These are phyloP conservation scores for Pythium oligandrum DNA, from an alignment of 352 stramenopile genomes.

Conservation along the genomic window DNA sequence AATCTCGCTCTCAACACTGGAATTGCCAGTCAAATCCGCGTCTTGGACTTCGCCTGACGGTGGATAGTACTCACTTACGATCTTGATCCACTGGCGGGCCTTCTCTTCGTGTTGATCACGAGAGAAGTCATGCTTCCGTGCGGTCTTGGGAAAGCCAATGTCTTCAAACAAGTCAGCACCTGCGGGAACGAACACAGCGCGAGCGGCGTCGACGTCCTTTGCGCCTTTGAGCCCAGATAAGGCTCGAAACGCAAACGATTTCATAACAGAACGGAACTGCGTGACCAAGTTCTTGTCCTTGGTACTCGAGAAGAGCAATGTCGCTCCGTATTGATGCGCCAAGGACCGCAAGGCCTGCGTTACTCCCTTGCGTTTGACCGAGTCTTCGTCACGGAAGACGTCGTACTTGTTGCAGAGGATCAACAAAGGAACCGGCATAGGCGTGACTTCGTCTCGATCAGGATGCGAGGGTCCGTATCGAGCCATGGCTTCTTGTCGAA, in stretches of 20 bases:
- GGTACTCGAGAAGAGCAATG: slow-evolving; percentile 76
- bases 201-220: slow-evolving; percentile 57
- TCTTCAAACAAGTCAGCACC: slow-evolving; percentile 71
- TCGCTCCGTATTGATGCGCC: slow-evolving; percentile 83
- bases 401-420: slow-evolving; percentile 90
- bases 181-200: slow-evolving; percentile 65
- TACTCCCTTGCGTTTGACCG: slow-evolving; percentile 77
- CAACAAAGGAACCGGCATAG: slow-evolving; percentile 71
- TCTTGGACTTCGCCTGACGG: slow-evolving; percentile 35
- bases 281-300: slow-evolving; percentile 83
- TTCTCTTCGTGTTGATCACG: slow-evolving; percentile 57
- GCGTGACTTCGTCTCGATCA: slow-evolving; percentile 69
- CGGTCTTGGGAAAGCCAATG: slow-evolving; percentile 63
- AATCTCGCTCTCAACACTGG: slow-evolving; percentile 6
- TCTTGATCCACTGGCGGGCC: slow-evolving; percentile 63
- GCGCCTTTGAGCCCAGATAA: slow-evolving; percentile 29
- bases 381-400: slow-evolving; percentile 83
- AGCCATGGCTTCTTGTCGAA: slow-evolving; percentile 43
- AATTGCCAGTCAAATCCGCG: background rate
- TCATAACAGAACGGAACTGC: slow-evolving; percentile 64
- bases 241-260: slow-evolving; percentile 55
- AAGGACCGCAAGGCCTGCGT: slow-evolving; percentile 83
- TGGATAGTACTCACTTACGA: slow-evolving; percentile 57
- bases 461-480: slow-evolving; percentile 58
- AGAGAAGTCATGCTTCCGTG: slow-evolving; percentile 38